These are phyloP conservation scores for Rhodotorula glutinis DNA, from an alignment of 1,284 basidiomycete species.

Conservation along the genomic window DNA sequence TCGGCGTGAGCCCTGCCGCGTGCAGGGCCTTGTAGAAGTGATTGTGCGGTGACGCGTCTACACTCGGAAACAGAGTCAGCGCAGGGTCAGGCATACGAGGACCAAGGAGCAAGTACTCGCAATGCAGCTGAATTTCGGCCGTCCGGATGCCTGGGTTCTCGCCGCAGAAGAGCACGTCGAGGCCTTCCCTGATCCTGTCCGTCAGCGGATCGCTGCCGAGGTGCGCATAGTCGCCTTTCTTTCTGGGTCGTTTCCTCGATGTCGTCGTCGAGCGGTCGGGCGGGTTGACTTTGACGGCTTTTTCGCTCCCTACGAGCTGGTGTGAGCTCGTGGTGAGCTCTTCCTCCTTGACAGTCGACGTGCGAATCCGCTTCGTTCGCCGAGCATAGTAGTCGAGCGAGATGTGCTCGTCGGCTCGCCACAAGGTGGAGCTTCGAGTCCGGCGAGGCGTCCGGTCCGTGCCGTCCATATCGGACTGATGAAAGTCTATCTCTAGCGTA, in stretches of 20 bases:
- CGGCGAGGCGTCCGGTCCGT: not conserved
- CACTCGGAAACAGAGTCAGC: too few species aligned
- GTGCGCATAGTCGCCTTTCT: slow-evolving; percentile 44
- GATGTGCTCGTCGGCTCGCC: not conserved
- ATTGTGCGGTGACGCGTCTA: slow-evolving; percentile 61
- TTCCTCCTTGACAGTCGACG: not conserved
- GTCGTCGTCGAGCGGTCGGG: not conserved
- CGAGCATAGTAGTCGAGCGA: not conserved
- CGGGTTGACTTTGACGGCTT: too few species aligned
- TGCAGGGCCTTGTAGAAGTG: slow-evolving; percentile 55
- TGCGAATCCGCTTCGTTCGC: not conserved
- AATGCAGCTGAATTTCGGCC: slow-evolving; percentile 65
- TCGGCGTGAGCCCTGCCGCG: slow-evolving; percentile 59
- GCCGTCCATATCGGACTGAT: too few species aligned
- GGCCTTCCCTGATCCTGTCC: slow-evolving; percentile 52
- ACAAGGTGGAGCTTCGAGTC: not conserved
- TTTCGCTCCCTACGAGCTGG: too few species aligned
- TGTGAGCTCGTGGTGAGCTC: not conserved
- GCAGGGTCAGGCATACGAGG: too few species aligned
- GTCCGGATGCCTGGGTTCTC: slow-evolving; percentile 51
- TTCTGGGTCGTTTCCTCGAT: not conserved
- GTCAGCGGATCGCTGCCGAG: slow-evolving; percentile 47
- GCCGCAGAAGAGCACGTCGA: slow-evolving; percentile 42
- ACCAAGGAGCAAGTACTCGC: slow-evolving; percentile 38
- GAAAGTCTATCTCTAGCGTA: too few species aligned